Evolutionary conservation across 495 filamentous ascomycete species (phyloP), one percentile per base, ranked within the genome.

Genomic region (Aspergillus baeticus): DNA sequence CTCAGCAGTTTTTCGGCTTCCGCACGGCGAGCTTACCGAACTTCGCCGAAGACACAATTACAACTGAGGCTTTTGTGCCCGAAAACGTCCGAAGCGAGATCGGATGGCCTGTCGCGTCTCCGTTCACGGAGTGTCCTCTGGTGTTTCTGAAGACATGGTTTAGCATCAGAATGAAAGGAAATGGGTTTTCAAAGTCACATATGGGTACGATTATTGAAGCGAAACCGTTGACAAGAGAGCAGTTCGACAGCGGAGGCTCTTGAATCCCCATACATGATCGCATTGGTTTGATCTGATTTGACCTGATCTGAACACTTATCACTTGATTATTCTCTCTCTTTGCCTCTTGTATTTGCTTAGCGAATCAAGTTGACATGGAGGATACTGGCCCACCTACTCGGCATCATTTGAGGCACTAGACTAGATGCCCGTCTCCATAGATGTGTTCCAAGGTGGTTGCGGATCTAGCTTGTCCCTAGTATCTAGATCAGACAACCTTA

Each of bases 1-100:
- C 83, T 2, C 85, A 82, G 46, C 49, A 65, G 1, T 84, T 80
- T 56, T 64, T 90, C 7, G 80, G 83, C 1, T 64, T 88, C 0
- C 39, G 58, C 13, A 60, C 63, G 17, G 64, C 54, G 17, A 13
- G 6, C 48, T 39, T n/a, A 22, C 41, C 4, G 54, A 70, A 0
- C 29, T 46, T 65, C 17, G 67, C 73, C 36, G 48, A 51, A 2
- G 43, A 52, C 13, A 20, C 33, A 17, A 31, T 62, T 11, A 62
- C 69, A 6, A 69, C 63, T 3, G 73, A 80, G 31, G 80, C 79
- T 18, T 82, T 80, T 54, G 72, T 83, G 47, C 69, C 70, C 20
- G 53, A 66, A 29, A 15, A 57, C 29, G 53, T 60, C 41, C 59
- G 60, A 50, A 34, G 21, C 35, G 26, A 17, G 5, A 23, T 39